These are phyloP conservation scores for Rhodotorula sp. DNA, from an alignment of 1,284 basidiomycete species.

Conservation along the genomic window DNA sequence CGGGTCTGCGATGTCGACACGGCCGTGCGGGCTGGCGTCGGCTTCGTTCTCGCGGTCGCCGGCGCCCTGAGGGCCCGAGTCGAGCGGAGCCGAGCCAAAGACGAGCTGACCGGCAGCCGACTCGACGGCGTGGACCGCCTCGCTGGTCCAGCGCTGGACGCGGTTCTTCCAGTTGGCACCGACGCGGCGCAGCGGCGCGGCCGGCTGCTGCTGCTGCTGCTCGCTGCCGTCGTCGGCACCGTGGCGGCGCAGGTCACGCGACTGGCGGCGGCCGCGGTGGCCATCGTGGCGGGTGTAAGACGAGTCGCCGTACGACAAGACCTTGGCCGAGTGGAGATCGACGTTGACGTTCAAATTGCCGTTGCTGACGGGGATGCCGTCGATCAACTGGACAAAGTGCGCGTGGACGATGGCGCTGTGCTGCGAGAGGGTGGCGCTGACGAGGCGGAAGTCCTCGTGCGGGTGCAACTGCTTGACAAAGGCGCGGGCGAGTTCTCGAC, in stretches of 20 bases:
- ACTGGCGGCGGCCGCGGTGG: too few relatives aligned
- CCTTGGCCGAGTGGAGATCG: constrained; percentile 61
- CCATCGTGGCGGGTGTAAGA: constrained; percentile 26
- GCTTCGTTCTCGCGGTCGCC: background rate
- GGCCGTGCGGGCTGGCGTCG: too few relatives aligned
- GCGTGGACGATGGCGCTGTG: constrained; percentile 42
- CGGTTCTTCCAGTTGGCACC: constrained; percentile 21
- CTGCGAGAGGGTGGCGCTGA: constrained; percentile 35
- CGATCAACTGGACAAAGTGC: constrained; percentile 61
- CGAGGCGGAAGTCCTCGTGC: constrained; percentile 35
- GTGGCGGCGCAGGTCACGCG: background rate
- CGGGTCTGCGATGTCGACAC: constrained; percentile 20
- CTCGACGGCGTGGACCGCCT: constrained; percentile 10
- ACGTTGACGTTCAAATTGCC: constrained; percentile 62
- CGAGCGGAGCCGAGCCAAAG: constrained; percentile 19
- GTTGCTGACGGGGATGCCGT: constrained; percentile 82
- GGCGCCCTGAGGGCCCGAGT: constrained; percentile 20
- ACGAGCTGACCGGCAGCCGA: constrained; percentile 21
- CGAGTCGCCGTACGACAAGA: constrained; percentile 43
- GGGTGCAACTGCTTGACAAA: constrained; percentile 35
- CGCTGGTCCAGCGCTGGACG: constrained; percentile 29
- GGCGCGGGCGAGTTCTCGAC: constrained; percentile 12
- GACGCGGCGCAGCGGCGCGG: background rate
- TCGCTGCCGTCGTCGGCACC: too few relatives aligned
- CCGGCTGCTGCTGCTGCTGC: background rate